Conservation (phyloP, 257 asterid genomes). For the Lycium ferocissimum region DNA sequence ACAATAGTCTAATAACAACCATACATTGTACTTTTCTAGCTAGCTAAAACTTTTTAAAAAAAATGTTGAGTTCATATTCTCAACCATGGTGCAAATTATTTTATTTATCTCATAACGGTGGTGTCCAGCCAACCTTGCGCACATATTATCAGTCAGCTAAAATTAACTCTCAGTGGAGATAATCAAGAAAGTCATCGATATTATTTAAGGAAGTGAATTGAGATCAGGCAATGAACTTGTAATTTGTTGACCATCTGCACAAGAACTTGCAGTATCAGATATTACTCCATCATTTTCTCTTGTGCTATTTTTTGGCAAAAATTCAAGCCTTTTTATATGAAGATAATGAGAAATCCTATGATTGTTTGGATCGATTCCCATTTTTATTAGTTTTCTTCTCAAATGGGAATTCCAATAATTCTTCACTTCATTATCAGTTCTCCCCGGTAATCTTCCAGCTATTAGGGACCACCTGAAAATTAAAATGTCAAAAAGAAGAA, state of each 20-base stretch:
- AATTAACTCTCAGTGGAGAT: neutral
- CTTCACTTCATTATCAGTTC: slow-evolving; percentile 43
- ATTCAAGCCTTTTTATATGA: slow-evolving; percentile 5
- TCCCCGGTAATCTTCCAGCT: slow-evolving; percentile 39
- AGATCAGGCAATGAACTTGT: neutral
- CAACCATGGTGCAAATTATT: neutral
- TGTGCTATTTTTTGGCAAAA: neutral
- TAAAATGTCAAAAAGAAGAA: neutral
- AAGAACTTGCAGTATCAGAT: slow-evolving; percentile 34
- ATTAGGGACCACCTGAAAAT: slow-evolving; percentile 39
- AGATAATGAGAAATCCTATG: slow-evolving; percentile 8
- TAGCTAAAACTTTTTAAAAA: neutral
- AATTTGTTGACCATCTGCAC: slow-evolving; percentile 22
- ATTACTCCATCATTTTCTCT: neutral
- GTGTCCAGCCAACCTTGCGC: neutral
- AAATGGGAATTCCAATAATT: slow-evolving; percentile 43
- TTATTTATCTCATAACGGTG: neutral
- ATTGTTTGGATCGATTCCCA: slow-evolving; percentile 43
- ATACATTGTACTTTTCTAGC: neutral
- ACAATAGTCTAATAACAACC: neutral
- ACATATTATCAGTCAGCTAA: neutral
- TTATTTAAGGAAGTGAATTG: slow-evolving; percentile 2
- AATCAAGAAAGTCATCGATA: neutral
- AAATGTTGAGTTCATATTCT: neutral
- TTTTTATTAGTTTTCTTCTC: slow-evolving; percentile 32